Percentiles rank a stretch among this genome's conserved stretches.
Conservation (phyloP, 2,329 filamentous ascomycete genomes). For the Cladosporium oxysporum region DNA sequence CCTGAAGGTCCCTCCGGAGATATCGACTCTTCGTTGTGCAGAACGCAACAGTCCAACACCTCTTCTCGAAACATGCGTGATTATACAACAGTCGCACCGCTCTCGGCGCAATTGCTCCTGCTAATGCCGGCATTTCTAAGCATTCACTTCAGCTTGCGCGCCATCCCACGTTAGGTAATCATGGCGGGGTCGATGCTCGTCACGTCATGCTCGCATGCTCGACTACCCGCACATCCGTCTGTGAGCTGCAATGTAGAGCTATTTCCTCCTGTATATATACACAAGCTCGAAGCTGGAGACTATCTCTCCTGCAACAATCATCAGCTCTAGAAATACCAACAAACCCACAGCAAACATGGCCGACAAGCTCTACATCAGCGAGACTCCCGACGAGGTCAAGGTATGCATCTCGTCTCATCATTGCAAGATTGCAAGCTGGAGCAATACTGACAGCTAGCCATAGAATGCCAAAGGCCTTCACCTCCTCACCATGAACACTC, state of each 20-base stretch:
- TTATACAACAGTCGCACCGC: not conserved
- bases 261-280: slow-evolving; percentile 1
- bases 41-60: not conserved
- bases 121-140: slow-evolving; percentile 2
- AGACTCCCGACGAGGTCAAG: slow-evolving; percentile 40
- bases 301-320: not conserved
- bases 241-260: not conserved
- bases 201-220: slow-evolving; percentile 16
- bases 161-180: slow-evolving; percentile 13
- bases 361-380: slow-evolving; percentile 17
- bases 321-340: not conserved
- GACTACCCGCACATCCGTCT: slow-evolving; percentile 4
- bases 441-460: not conserved
- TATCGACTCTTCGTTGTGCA: not conserved
- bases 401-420: not conserved
- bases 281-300: not conserved
- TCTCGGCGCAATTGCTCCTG: not conserved
- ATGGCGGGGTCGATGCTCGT: slow-evolving; percentile 9
- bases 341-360: slow-evolving; percentile 10
- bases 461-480: slow-evolving; percentile 54
- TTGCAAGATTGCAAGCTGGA: not conserved
- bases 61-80: not conserved
- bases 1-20: too few species aligned
- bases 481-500: slow-evolving; percentile 53
- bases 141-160: slow-evolving; percentile 7